A percentile compares a stretch with the other conserved stretches of the same genome.
These are phyloP conservation scores for Phellopilus nigrolimitatus DNA, from an alignment of 1,284 basidiomycete species.

Conservation along the genomic window DNA sequence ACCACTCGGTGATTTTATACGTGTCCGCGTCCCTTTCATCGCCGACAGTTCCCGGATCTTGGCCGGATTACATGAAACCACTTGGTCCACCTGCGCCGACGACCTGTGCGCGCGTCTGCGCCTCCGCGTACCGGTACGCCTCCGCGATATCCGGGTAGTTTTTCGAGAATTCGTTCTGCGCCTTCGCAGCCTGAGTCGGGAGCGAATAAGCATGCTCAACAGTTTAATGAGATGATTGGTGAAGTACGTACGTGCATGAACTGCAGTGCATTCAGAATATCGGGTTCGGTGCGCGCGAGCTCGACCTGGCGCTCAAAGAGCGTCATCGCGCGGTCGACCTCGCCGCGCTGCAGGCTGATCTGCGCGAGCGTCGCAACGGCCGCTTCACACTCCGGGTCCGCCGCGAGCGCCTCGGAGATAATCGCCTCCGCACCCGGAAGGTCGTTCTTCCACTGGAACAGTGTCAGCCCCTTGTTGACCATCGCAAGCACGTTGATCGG, in stretches of 20 bases:
- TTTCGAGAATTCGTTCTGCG: constrained; percentile 78
- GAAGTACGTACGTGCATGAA: constrained; percentile 67
- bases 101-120: constrained; percentile 4
- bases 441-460: constrained; percentile 97
- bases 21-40: no score
- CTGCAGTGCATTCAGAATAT: constrained; percentile 85
- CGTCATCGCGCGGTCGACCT: constrained; percentile 81
- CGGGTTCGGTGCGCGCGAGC: constrained; percentile 87
- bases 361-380: constrained; percentile 96
- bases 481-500: constrained; percentile 85
- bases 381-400: constrained; percentile 94
- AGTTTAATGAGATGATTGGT: background rate
- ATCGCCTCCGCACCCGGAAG: constrained; percentile 77
- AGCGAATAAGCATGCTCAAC: constrained; percentile 15
- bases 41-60: no score
- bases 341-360: constrained; percentile 87
- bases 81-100: constrained; percentile 2
- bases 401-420: constrained; percentile 82
- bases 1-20: no score
- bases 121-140: constrained; percentile 12
- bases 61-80: constrained; percentile 10
- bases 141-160: constrained; percentile 79
- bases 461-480: constrained; percentile 94
- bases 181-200: constrained; percentile 63
- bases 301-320: constrained; percentile 86